Evolutionary conservation across 2,329 filamentous ascomycete genomes (phyloP).

Genomic region (Penicillium griseofulvum): DNA sequence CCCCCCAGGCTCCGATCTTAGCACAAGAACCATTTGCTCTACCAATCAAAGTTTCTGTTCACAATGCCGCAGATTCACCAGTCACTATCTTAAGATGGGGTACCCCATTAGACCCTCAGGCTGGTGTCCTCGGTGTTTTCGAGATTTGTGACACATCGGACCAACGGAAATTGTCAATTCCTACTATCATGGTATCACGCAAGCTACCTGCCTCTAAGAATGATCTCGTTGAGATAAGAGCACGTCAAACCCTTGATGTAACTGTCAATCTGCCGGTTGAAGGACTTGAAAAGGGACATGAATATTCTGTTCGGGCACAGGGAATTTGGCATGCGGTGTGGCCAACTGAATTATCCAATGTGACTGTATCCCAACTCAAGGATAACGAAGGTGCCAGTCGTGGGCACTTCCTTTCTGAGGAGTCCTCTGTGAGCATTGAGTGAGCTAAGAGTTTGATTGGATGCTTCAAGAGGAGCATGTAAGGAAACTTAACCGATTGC

Average conservation of each 20-base stretch:
- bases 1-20: slow-evolving; percentile 12
- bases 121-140: slow-evolving; percentile 33
- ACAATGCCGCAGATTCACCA: slow-evolving; percentile 27
- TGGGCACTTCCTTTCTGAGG: slow-evolving; percentile 29
- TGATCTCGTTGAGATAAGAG: slow-evolving; percentile 33
- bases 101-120: slow-evolving; percentile 36
- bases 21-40: slow-evolving; percentile 17
- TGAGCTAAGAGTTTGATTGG: background rate
- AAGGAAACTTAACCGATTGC: background rate
- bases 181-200: slow-evolving; percentile 35
- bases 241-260: slow-evolving; percentile 21
- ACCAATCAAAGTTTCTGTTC: slow-evolving; percentile 27
- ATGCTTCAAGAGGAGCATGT: background rate
- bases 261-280: slow-evolving; percentile 28
- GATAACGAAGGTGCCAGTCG: slow-evolving; percentile 16
- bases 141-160: slow-evolving; percentile 25
- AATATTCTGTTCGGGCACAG: slow-evolving; percentile 33
- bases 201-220: slow-evolving; percentile 30
- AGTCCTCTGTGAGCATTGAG: slow-evolving; percentile 14
- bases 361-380: slow-evolving; percentile 25
- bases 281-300: slow-evolving; percentile 28
- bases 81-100: slow-evolving; percentile 40
- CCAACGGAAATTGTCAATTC: slow-evolving; percentile 23
- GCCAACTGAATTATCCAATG: slow-evolving; percentile 22
- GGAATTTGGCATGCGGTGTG: slow-evolving; percentile 41